These are phyloP conservation scores for Bondarzewia mesenterica DNA, from an alignment of 1,284 basidiomycete genomes.

Conservation along the genomic window DNA sequence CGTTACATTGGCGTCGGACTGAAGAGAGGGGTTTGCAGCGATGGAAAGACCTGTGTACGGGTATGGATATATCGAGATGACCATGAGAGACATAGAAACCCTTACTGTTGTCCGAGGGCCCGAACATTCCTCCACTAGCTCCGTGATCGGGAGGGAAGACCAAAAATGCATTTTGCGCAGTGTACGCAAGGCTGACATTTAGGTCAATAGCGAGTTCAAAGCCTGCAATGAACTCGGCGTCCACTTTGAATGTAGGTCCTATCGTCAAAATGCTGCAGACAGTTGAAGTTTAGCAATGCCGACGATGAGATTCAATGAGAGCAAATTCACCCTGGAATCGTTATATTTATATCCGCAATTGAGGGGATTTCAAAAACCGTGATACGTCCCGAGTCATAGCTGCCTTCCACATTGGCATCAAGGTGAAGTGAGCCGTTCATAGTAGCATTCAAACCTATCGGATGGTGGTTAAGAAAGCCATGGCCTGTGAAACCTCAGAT, in stretches of 20 bases:
- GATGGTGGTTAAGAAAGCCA: no score
- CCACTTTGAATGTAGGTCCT: not conserved
- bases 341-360: not conserved
- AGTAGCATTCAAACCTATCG: not conserved
- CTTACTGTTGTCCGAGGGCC: not conserved
- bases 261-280: not conserved
- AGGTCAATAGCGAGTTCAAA: not conserved
- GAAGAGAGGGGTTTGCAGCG: conserved; percentile 8
- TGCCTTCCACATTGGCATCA: not conserved
- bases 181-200: not conserved
- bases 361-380: not conserved
- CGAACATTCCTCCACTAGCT: not conserved
- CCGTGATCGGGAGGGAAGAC: not conserved
- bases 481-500: not conserved
- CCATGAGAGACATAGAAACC: not conserved
- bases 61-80: not conserved
- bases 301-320: no score
- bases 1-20: conserved; percentile 15
- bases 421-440: not conserved
- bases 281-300: not conserved
- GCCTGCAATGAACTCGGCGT: not conserved
- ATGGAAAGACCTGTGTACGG: not conserved
- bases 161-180: not conserved
- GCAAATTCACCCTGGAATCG: not conserved
- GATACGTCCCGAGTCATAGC: not conserved